A percentile compares a stretch with the other conserved stretches of the same genome.
phyloP scores from a whole-genome alignment of 495 filamentous ascomycete genomes.

The Annulohypoxylon moriforme region DNA sequence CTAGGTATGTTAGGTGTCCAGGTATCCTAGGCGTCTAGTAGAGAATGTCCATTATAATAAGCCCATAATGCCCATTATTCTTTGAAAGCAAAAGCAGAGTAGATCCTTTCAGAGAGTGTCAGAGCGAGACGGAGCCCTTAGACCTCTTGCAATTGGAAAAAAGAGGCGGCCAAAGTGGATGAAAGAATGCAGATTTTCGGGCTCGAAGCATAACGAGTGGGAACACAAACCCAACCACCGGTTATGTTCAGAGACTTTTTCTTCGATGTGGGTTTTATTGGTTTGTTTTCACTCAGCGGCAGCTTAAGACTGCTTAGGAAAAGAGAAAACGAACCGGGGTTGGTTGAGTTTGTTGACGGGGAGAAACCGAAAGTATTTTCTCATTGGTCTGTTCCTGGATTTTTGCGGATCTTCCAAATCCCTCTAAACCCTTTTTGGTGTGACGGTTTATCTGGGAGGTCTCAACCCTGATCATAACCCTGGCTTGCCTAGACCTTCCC shows the following conservation, averaged over 20 bases:
- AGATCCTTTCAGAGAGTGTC: constrained; percentile 18
- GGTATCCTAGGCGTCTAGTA: constrained; percentile 7
- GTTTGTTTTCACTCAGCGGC: constrained; percentile 15
- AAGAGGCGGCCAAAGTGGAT: constrained; percentile 25
- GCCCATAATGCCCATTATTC: not conserved
- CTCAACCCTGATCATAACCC: constrained; percentile 9
- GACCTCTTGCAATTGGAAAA: constrained; percentile 23
- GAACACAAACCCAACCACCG: constrained; percentile 27
- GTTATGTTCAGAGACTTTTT: not conserved
- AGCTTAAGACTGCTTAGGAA: not conserved
- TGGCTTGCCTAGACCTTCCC: not conserved
- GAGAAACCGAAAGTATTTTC: constrained; percentile 38
- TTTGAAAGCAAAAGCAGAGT: constrained; percentile 15
- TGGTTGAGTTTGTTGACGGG: constrained; percentile 33
- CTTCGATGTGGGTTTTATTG: constrained; percentile 25
- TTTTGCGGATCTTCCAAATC: constrained; percentile 28
- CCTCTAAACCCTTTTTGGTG: constrained; percentile 27
- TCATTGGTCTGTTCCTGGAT: constrained; percentile 42
- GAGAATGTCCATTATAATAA: constrained; percentile 23
- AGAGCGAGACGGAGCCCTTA: constrained; percentile 22
- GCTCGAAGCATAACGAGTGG: constrained; percentile 27
- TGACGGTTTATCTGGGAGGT: constrained; percentile 33
- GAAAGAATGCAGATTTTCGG: constrained; percentile 21
- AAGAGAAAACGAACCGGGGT: constrained; percentile 13
- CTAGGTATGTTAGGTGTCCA: not conserved